Evolutionary conservation across 225 moss, liverwort and hornwort species (phyloP), one percentile per base, ranked within the genome.

Genomic region (Polytrichum formosum): DNA sequence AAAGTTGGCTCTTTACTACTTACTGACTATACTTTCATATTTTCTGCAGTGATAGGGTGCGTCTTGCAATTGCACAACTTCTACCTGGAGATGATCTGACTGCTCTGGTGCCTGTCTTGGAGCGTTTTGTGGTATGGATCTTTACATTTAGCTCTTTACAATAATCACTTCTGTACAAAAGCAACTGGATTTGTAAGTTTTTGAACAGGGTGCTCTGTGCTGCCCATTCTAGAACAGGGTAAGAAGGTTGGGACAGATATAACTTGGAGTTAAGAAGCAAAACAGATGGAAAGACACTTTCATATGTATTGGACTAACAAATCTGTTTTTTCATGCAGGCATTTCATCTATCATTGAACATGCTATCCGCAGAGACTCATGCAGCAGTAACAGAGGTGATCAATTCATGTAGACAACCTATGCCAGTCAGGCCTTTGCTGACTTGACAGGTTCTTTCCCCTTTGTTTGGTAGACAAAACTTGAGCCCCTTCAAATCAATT

Each of bases 341-440:
- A 54, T 98, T 98, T 68, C 98, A 98, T 80, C 69, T 98, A 76
- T 91, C 91, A 7, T 78, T 98, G 83, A 94, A 98, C 59, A 94
- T 94, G 92, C 90, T 98, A 21, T 86, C 91, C 73, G 75, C 83
- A 60, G 94, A 94, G 81, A 92, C 94, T 20, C 94, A 94, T 76
- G 83, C 88, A 64, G 88, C 91, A 53, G 91, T 98, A 28, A 91
- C 79, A 64, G 94, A 92, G 78, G 94, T 98, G 77, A 92, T 98
- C 64, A 86, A 92, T 56, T 94, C 92, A 6, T 98, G 94, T 76
- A 94, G 92, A 83, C 91, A 87, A 70, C 94, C 94, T 31, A 77
- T 91, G 79, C 81, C 84, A 73, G 82, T 80, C 54, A 80, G 73
- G 67, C 81, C 83, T 75, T 63, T 84, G 68, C 55, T 81, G 56